phyloP scores from a whole-genome alignment of 805 yeast species.

The Cyberlindnera lachancei region DNA sequence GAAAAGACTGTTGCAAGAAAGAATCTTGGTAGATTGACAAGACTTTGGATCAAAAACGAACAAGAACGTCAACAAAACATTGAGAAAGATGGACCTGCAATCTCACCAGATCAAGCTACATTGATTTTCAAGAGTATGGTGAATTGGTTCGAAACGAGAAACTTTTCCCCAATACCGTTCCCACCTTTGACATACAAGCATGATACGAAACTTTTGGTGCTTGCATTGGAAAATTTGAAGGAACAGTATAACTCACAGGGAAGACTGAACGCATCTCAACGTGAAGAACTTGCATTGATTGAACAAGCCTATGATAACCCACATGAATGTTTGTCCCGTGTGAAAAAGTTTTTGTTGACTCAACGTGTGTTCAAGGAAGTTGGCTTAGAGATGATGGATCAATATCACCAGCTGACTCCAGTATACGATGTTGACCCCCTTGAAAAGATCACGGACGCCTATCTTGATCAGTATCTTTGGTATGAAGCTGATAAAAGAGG shows the following conservation, averaged over 20 bases:
- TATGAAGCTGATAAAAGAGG: constrained; percentile 85
- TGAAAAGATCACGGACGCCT: constrained; percentile 95
- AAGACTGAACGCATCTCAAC: constrained; percentile 73
- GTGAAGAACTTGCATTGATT: constrained; percentile 88
- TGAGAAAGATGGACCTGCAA: constrained; percentile 80
- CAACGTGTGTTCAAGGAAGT: constrained; percentile 92
- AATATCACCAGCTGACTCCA: constrained; percentile 76
- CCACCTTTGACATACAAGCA: constrained; percentile 90
- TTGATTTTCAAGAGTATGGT: constrained; percentile 81
- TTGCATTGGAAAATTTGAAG: constrained; percentile 84
- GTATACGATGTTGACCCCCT: constrained; percentile 84
- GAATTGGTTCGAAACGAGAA: constrained; percentile 80
- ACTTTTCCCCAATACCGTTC: constrained; percentile 83
- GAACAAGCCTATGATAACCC: constrained; percentile 98
- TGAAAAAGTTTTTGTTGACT: constrained; percentile 74
- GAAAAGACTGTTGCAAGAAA: constrained; percentile 93
- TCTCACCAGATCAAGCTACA: constrained; percentile 83
- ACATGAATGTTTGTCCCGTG: constrained; percentile 79
- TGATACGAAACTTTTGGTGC: constrained; percentile 81
- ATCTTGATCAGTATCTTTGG: constrained; percentile 92
- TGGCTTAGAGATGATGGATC: constrained; percentile 83
- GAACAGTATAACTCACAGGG: constrained; percentile 72
- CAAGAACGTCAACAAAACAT: constrained; percentile 80
- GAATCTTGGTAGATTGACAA: constrained; percentile 83
- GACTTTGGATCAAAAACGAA: constrained; percentile 88